A percentile compares a stretch with the other conserved stretches of the same genome.
Conservation (phyloP, 805 yeast species). For the Kodamaea hsintzibuensis region DNA sequence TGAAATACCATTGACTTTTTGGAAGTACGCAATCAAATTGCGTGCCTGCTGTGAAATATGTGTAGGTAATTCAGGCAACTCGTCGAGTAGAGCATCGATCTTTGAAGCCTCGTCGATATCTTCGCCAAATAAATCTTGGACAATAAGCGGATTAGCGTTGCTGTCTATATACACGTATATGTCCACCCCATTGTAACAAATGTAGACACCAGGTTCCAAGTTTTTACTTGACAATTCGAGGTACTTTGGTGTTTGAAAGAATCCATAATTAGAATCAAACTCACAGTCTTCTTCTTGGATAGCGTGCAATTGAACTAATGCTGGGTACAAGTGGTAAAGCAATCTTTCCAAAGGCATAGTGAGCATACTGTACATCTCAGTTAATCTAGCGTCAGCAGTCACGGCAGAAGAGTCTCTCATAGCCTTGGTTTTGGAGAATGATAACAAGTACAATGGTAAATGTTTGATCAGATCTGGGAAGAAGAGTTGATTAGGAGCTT, state of each 20-base stretch:
- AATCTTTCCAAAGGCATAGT: constrained; percentile 57
- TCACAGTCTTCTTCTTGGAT: constrained; percentile 56
- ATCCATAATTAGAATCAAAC: constrained; percentile 27
- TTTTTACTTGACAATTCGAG: constrained; percentile 44
- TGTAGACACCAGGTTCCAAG: constrained; percentile 72
- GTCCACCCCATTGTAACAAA: constrained; percentile 67
- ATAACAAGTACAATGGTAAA: constrained; percentile 63
- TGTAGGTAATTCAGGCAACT: constrained; percentile 70
- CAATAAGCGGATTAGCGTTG: constrained; percentile 61
- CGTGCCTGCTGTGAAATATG: constrained; percentile 68
- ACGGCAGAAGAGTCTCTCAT: constrained; percentile 51
- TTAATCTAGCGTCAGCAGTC: constrained; percentile 65
- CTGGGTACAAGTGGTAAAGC: constrained; percentile 74
- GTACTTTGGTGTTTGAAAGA: constrained; percentile 52
- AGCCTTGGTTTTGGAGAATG: constrained; percentile 69
- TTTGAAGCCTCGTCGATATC: constrained; percentile 44
- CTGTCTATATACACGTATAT: constrained; percentile 69
- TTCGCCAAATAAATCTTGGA: constrained; percentile 74
- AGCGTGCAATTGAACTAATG: constrained; percentile 70
- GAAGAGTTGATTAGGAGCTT: constrained; percentile 59
- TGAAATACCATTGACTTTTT: constrained; percentile 31
- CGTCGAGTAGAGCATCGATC: constrained; percentile 51
- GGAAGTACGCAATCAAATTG: constrained; percentile 59
- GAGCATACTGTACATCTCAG: constrained; percentile 51
- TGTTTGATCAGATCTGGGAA: constrained; percentile 80